Evolutionary conservation across 1,139 yeast genomes (phyloP).

Genomic region (Yamadazyma aaseri): DNA sequence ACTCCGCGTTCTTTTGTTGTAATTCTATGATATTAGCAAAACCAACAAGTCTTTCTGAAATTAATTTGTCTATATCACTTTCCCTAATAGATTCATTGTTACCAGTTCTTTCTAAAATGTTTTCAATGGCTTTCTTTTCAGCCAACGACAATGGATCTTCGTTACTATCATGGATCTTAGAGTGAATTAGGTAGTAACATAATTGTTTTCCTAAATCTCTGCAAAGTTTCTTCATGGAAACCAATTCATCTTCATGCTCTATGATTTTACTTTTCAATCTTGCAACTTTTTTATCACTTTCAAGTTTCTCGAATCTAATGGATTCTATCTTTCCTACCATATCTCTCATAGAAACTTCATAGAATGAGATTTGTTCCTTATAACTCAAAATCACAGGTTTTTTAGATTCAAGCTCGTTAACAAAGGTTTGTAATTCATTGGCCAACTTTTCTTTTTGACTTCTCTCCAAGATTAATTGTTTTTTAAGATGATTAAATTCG

Average conservation of each 20-base stretch:
- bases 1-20: slow-evolving; percentile 70
- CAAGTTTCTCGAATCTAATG: slow-evolving; percentile 37
- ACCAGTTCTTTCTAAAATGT: slow-evolving; percentile 38
- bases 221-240: slow-evolving; percentile 53
- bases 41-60: slow-evolving; percentile 69
- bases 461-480: slow-evolving; percentile 67
- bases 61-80: slow-evolving; percentile 69
- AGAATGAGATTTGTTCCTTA: slow-evolving; percentile 52
- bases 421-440: slow-evolving; percentile 65
- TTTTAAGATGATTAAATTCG: slow-evolving; percentile 65
- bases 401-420: slow-evolving; percentile 74
- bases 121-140: slow-evolving; percentile 56
- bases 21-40: slow-evolving; percentile 68
- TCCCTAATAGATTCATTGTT: slow-evolving; percentile 30
- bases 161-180: slow-evolving; percentile 51
- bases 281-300: slow-evolving; percentile 37
- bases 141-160: slow-evolving; percentile 56
- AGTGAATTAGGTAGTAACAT: slow-evolving; percentile 67
- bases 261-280: slow-evolving; percentile 28
- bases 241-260: slow-evolving; percentile 41
- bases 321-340: slow-evolving; percentile 39
- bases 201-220: slow-evolving; percentile 79
- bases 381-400: slow-evolving; percentile 75
- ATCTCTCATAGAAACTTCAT: slow-evolving; percentile 40
- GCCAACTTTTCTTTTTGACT: slow-evolving; percentile 71